These are phyloP conservation scores for Echeveria elegans DNA, from an alignment of 164 flowering plant species.

Conservation along the genomic window DNA sequence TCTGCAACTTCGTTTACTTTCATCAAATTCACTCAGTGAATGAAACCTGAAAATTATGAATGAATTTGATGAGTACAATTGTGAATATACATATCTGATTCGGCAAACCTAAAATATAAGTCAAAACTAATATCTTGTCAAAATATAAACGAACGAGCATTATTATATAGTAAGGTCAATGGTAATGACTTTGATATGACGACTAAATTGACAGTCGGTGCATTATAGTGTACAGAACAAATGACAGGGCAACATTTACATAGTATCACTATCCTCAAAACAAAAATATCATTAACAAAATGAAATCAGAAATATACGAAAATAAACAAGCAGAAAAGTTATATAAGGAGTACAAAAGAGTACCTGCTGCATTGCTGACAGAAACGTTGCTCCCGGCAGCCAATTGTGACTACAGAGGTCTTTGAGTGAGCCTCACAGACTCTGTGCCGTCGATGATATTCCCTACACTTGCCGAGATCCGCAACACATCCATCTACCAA, in stretches of 20 bases:
- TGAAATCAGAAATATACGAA: too few relatives aligned
- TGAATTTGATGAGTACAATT: background rate
- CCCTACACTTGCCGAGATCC: slow-evolving; percentile 43
- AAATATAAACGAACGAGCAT: background rate
- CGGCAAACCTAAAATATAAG: background rate
- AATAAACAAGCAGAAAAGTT: too few relatives aligned
- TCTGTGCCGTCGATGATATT: slow-evolving; percentile 42
- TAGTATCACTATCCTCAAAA: too few relatives aligned
- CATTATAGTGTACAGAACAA: too few relatives aligned
- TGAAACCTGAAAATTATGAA: slow-evolving; percentile 50
- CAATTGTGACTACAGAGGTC: slow-evolving; percentile 31
- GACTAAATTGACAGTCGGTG: too few relatives aligned
- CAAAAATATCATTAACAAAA: too few relatives aligned
- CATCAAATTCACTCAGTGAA: slow-evolving; percentile 67
- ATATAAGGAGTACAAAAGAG: background rate
- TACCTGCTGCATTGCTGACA: slow-evolving; percentile 57
- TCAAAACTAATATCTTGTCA: background rate
- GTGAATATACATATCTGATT: too few relatives aligned
- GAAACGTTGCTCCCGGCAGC: slow-evolving; percentile 35
- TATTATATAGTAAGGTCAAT: too few relatives aligned
- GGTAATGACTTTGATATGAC: too few relatives aligned
- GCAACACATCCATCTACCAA: slow-evolving; percentile 44
- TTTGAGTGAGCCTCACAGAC: slow-evolving; percentile 46
- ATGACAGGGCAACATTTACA: too few relatives aligned
- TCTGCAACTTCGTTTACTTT: slow-evolving; percentile 72